Percentiles rank a stretch among this genome's conserved stretches.
Evolutionary conservation across 2,329 filamentous ascomycete genomes (phyloP).

Genomic region (Incumbomyces lentus): DNA sequence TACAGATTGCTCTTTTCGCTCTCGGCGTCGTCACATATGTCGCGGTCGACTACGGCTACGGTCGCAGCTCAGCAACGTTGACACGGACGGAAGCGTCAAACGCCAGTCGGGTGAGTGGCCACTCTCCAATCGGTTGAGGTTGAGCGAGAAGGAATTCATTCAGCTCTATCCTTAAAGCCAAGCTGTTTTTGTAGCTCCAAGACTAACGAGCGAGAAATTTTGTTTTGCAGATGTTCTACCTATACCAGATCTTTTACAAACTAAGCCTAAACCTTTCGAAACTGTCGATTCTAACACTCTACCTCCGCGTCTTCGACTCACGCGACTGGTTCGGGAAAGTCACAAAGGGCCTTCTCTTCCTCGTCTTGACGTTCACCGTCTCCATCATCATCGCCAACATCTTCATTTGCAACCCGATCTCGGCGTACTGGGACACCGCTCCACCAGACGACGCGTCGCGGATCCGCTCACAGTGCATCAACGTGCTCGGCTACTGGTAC

Average conservation of each 20-base stretch:
- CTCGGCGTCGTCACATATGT: constrained; percentile 22
- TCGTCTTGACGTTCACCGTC: constrained; percentile 39
- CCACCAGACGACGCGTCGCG: constrained; percentile 11
- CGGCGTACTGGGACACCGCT: constrained; percentile 35
- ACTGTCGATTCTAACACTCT: constrained; percentile 43
- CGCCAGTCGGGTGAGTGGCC: constrained; percentile 20
- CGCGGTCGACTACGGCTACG: constrained; percentile 26
- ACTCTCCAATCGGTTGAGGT: constrained; percentile 6
- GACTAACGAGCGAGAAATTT: neutral
- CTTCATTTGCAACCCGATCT: constrained; percentile 42
- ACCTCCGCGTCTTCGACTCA: constrained; percentile 44
- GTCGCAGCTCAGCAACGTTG: constrained; percentile 20
- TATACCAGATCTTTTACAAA: constrained; percentile 46
- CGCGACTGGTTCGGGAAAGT: constrained; percentile 34
- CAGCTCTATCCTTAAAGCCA: neutral
- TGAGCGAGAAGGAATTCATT: neutral
- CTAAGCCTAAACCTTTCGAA: constrained; percentile 45
- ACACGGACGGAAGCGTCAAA: constrained; percentile 17
- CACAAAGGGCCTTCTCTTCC: constrained; percentile 32
- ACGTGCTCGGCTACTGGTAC: constrained; percentile 39
- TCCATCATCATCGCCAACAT: constrained; percentile 38
- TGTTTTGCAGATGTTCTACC: constrained; percentile 36
- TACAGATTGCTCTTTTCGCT: constrained; percentile 21
- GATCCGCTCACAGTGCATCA: constrained; percentile 34
- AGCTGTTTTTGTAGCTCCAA: neutral